Evolutionary conservation across 1,284 basidiomycete species (phyloP), one percentile per base, ranked within the genome.

Genomic region (Sporisorium exsertum): DNA sequence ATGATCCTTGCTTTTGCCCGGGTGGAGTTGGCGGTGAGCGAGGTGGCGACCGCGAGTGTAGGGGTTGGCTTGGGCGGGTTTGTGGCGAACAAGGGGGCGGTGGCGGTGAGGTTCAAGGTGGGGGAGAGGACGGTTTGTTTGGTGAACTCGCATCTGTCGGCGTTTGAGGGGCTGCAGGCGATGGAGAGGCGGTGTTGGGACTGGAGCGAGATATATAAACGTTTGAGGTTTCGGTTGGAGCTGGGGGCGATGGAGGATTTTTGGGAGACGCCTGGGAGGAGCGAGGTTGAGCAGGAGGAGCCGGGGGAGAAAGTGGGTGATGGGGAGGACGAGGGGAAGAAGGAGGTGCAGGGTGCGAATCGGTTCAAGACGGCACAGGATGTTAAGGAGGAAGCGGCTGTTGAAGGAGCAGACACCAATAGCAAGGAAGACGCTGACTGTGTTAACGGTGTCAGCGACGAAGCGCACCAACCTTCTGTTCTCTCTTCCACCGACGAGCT

Each of bases 61-160:
- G 72, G 72, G 10, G 69, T 78, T 8, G 78, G 78, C 16, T 51
- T 74, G 43, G 78, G 76, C 1, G 78, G 78, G 26, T 75, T 74
- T 42, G 72, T 75, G 18, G 78, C 66, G 27, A 80, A 80, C 37
- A 80, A 87, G 68, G 87, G 87, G 20, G 95, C 94, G 6, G 93
- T 97, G 7, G 95, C 92, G 5, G 93, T 99, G 75, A 91, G 97
- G 24, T 87, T 99, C 61, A 92, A 96, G 40, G 92, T 94, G 74
- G 90, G 92, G 77, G 94, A 96, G 83, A 93, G 95, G 12, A 92
- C 90, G 54, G 91, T 99, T 78, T 99, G 97, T 86, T 95, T 99
- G 87, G 87, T 99, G 78, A 97, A 96, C 1, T 93, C 93, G 1
- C 97, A 99, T 86, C 89, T 99, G 42, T 94, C 96, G 13, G 95